phyloP scores from a whole-genome alignment of 75 land plant genomes.

The Selaginella moellendorffii region DNA sequence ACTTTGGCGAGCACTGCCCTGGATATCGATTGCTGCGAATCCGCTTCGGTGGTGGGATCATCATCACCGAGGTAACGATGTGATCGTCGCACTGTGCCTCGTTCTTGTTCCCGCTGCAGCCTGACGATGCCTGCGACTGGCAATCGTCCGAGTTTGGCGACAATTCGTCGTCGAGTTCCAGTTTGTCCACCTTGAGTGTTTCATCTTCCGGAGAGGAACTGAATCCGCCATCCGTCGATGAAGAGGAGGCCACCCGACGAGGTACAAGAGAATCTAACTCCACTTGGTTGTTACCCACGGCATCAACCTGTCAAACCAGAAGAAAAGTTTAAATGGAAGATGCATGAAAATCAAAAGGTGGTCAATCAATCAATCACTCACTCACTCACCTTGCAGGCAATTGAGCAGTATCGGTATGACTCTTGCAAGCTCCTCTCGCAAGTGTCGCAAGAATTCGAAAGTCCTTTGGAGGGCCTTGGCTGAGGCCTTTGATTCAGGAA shows the following conservation, averaged over 20 bases:
- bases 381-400: conserved; percentile 84
- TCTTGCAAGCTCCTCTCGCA: conserved; percentile 92
- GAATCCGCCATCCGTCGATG: too few relatives aligned
- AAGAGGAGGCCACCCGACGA: too few relatives aligned
- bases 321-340: background rate
- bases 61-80: background rate
- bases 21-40: background rate
- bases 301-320: background rate
- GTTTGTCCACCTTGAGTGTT: too few relatives aligned
- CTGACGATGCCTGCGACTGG: too few relatives aligned
- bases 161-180: background rate
- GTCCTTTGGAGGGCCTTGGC: conserved; percentile 58
- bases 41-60: background rate
- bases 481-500: conserved; percentile 59
- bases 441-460: conserved; percentile 59
- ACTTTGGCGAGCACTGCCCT: background rate
- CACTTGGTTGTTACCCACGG: too few relatives aligned
- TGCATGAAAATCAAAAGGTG: too few relatives aligned
- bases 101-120: too few relatives aligned
- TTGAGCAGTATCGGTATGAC: conserved; percentile 72
- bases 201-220: too few relatives aligned
- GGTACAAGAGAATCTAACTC: too few relatives aligned
- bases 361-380: too few relatives aligned
- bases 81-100: too few relatives aligned
- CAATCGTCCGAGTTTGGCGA: background rate